A percentile compares a stretch with the other conserved stretches of the same genome.
phyloP scores from a whole-genome alignment of 2,329 filamentous ascomycete genomes.

The Cordyceps tenuipes region DNA sequence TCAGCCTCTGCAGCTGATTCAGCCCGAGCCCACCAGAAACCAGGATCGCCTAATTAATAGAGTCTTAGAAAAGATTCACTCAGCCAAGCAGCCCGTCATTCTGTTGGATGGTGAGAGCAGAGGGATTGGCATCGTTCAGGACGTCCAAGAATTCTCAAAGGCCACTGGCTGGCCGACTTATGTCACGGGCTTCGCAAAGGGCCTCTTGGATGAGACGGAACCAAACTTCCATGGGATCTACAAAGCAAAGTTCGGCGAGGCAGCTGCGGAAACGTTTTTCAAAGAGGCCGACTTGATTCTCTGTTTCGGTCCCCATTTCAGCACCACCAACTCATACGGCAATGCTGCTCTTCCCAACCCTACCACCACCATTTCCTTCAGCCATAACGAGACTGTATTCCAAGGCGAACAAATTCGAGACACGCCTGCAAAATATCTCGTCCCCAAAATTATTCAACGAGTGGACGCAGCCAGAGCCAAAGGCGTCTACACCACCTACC shows the following conservation, averaged over 20 bases:
- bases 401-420: slow-evolving; percentile 24
- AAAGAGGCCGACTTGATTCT: slow-evolving; percentile 36
- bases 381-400: slow-evolving; percentile 24
- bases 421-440: slow-evolving; percentile 16
- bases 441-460: slow-evolving; percentile 16
- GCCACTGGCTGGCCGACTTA: slow-evolving; percentile 38
- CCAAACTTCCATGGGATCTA: slow-evolving; percentile 43
- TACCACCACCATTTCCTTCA: slow-evolving; percentile 25
- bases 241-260: slow-evolving; percentile 31
- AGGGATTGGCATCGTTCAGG: slow-evolving; percentile 30
- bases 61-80: slow-evolving; percentile 34
- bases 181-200: slow-evolving; percentile 40
- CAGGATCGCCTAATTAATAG: slow-evolving; percentile 23
- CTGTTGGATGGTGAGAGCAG: slow-evolving; percentile 43
- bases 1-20: slow-evolving; percentile 17
- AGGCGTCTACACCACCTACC: slow-evolving; percentile 18
- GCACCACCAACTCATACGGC: slow-evolving; percentile 36
- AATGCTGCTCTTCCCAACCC: slow-evolving; percentile 29
- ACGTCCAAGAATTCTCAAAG: slow-evolving; percentile 34
- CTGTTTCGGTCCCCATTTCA: slow-evolving; percentile 37
- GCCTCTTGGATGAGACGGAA: slow-evolving; percentile 38
- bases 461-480: slow-evolving; percentile 19
- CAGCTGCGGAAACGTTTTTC: slow-evolving; percentile 28
- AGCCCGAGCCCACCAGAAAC: slow-evolving; percentile 8
- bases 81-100: slow-evolving; percentile 39